Evolutionary conservation across 805 yeast genomes (phyloP).

Genomic region (Lachancea sp.): DNA sequence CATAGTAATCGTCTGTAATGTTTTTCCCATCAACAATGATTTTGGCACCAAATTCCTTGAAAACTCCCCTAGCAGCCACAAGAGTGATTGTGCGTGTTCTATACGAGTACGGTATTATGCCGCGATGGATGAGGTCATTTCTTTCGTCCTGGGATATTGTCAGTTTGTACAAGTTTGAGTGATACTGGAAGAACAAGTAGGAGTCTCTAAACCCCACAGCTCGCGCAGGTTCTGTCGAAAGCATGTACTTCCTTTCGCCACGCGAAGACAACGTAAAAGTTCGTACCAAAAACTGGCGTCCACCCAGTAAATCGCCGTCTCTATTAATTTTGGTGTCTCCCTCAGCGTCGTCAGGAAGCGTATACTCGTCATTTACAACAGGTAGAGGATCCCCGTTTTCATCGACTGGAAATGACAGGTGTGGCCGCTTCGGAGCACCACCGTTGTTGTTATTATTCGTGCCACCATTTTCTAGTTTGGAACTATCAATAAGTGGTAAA

Average conservation of each 20-base stretch:
- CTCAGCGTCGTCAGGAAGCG: conserved; percentile 64
- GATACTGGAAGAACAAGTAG: conserved; percentile 81
- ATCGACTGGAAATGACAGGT: conserved; percentile 45
- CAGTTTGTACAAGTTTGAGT: conserved; percentile 65
- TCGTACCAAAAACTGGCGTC: conserved; percentile 65
- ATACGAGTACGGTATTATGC: conserved; percentile 80
- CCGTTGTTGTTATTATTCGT: conserved; percentile 5
- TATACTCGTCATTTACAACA: conserved; percentile 70
- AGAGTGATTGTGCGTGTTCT: conserved; percentile 85
- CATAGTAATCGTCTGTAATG: conserved; percentile 86
- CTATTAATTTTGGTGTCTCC: conserved; percentile 71
- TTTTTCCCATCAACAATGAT: conserved; percentile 74
- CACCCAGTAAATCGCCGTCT: conserved; percentile 63
- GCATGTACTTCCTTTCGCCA: conserved; percentile 76
- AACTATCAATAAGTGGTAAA: conserved; percentile 24
- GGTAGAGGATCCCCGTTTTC: conserved; percentile 62
- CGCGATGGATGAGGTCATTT: conserved; percentile 71
- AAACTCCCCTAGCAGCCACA: conserved; percentile 85
- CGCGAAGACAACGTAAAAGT: conserved; percentile 50
- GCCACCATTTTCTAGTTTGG: conserved; percentile 16
- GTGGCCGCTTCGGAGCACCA: conserved; percentile 32
- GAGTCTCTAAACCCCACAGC: conserved; percentile 92
- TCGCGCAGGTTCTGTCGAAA: conserved; percentile 94
- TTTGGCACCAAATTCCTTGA: conserved; percentile 85
- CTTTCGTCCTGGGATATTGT: conserved; percentile 73